Conservation (phyloP, 2,329 filamentous ascomycete genomes). For the Bipolaris sorokiniana region DNA sequence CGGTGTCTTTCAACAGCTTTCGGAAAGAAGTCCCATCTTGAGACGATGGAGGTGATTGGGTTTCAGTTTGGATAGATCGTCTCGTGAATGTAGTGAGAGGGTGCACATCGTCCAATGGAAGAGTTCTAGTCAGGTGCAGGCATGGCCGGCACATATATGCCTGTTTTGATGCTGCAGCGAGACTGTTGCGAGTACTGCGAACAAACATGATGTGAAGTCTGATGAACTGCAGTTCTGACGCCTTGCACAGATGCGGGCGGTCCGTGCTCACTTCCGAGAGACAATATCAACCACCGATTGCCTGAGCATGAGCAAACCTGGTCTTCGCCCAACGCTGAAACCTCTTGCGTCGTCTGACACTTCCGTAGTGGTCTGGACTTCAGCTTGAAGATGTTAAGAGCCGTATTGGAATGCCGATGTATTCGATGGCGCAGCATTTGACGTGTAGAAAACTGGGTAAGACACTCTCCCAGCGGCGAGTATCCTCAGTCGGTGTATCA, state of each 20-base stretch:
- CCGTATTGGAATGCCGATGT: background rate
- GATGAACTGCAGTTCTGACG: slow-evolving; percentile 20
- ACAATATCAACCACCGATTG: slow-evolving; percentile 6
- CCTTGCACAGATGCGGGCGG: slow-evolving; percentile 27
- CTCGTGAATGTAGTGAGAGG: background rate
- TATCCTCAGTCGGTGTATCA: slow-evolving; percentile 6
- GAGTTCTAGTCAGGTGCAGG: slow-evolving; percentile 24
- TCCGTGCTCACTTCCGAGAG: slow-evolving; percentile 27
- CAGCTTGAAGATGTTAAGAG: too few species aligned
- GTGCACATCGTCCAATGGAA: slow-evolving; percentile 21
- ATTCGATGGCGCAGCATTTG: slow-evolving; percentile 10
- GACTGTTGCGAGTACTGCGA: slow-evolving; percentile 27
- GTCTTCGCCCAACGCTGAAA: too few species aligned
- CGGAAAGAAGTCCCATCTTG: slow-evolving; percentile 44
- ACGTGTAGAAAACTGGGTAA: slow-evolving; percentile 22
- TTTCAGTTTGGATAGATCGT: slow-evolving; percentile 36
- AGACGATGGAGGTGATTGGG: slow-evolving; percentile 14
- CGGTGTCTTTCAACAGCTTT: slow-evolving; percentile 48
- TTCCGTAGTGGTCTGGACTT: too few species aligned
- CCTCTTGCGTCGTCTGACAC: too few species aligned
- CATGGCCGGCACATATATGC: slow-evolving; percentile 42
- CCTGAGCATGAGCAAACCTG: background rate
- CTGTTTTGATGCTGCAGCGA: slow-evolving; percentile 29
- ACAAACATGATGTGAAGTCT: slow-evolving; percentile 40
- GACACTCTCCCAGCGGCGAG: slow-evolving; percentile 9